phyloP scores from a whole-genome alignment of 2,329 filamentous ascomycete species.

The Diaporthe humulicola region DNA sequence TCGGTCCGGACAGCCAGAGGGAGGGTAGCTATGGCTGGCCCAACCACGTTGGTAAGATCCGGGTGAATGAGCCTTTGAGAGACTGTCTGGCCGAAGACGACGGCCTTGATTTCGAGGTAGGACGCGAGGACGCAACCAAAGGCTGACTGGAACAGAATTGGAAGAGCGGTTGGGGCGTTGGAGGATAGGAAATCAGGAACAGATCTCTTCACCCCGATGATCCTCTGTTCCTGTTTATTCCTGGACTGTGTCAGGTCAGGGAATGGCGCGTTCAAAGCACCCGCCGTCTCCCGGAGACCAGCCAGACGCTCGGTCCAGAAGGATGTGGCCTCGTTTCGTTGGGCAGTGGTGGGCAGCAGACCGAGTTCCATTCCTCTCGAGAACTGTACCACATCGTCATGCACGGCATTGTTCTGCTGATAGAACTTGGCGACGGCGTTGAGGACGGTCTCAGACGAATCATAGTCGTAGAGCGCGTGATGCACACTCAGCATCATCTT shows the following conservation, averaged over 20 bases:
- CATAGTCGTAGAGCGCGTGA: slow-evolving; percentile 75
- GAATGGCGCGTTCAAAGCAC: slow-evolving; percentile 43
- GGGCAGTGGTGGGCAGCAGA: slow-evolving; percentile 40
- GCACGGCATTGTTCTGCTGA: slow-evolving; percentile 11
- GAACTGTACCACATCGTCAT: slow-evolving; percentile 34
- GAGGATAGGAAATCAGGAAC: slow-evolving; percentile 20
- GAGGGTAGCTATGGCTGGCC: slow-evolving; percentile 45
- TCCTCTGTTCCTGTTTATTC: slow-evolving; percentile 39
- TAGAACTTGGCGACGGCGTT: slow-evolving; percentile 38
- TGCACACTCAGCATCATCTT: slow-evolving; percentile 60
- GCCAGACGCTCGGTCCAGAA: slow-evolving; percentile 41
- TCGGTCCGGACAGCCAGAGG: slow-evolving; percentile 42
- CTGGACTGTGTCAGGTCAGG: slow-evolving; percentile 45
- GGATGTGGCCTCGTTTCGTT: slow-evolving; percentile 41
- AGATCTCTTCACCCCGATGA: slow-evolving; percentile 33
- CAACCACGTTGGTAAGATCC: slow-evolving; percentile 43
- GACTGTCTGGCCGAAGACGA: slow-evolving; percentile 44
- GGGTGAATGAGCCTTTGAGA: slow-evolving; percentile 44
- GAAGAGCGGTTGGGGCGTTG: slow-evolving; percentile 16
- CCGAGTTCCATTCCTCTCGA: slow-evolving; percentile 42
- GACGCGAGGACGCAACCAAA: slow-evolving; percentile 45
- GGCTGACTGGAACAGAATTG: slow-evolving; percentile 43
- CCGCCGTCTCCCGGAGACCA: slow-evolving; percentile 36
- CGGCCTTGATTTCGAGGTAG: slow-evolving; percentile 42
- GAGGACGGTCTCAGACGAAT: slow-evolving; percentile 42